Evolutionary conservation across 2,329 filamentous ascomycete species (phyloP).

Genomic region (Mycosphaerelloides madeirae): DNA sequence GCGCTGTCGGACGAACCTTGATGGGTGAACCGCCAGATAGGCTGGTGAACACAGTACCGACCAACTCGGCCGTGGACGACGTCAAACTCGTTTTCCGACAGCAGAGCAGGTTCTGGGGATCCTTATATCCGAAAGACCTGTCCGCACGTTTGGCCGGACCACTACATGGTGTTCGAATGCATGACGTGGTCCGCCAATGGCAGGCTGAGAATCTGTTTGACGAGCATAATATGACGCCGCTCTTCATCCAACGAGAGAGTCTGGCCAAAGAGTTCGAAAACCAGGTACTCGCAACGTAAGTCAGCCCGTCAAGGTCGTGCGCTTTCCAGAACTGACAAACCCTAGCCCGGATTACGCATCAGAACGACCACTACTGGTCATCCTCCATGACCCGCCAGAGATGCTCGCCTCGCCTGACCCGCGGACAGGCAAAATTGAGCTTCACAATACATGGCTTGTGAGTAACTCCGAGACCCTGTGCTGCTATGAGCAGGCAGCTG

Average conservation of each 20-base stretch:
- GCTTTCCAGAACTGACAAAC: conserved; percentile 9
- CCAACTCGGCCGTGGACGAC: conserved; percentile 50
- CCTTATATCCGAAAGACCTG: conserved; percentile 65
- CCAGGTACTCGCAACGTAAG: conserved; percentile 31
- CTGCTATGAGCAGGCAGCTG: conserved; percentile 29
- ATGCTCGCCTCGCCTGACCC: conserved; percentile 41
- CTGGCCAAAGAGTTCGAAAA: conserved; percentile 28
- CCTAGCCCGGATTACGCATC: conserved; percentile 59
- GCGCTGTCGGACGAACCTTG: conserved; percentile 84
- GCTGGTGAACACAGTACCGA: conserved; percentile 45
- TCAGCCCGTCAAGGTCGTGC: neutral
- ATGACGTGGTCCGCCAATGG: conserved; percentile 73
- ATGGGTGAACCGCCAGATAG: conserved; percentile 88
- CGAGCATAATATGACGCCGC: conserved; percentile 70
- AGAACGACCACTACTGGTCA: conserved; percentile 67
- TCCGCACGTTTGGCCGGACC: conserved; percentile 29
- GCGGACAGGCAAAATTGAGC: conserved; percentile 63
- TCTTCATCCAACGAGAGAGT: conserved; percentile 71
- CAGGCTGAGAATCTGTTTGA: conserved; percentile 68
- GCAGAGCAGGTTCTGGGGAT: conserved; percentile 74
- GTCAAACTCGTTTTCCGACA: conserved; percentile 54
- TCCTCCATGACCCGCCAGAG: conserved; percentile 70
- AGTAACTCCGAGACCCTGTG: conserved; percentile 37
- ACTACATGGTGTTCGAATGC: conserved; percentile 57
- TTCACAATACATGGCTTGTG: conserved; percentile 87